Evolutionary conservation across 768 basidiomycete genomes (phyloP).

Genomic region (Gloeostereum incarnatum): DNA sequence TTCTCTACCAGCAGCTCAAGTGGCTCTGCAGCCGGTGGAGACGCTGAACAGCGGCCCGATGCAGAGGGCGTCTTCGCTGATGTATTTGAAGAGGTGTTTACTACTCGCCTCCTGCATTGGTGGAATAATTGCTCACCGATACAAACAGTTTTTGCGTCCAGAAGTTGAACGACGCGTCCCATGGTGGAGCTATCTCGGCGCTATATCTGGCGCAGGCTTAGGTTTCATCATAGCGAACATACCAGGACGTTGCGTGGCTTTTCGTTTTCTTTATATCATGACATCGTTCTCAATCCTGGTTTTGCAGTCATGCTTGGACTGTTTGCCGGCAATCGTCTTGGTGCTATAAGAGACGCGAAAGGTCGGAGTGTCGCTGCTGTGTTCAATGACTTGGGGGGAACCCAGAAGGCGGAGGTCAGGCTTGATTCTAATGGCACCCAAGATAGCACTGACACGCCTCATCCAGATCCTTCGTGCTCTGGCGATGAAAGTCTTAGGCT

Average conservation of each 20-base stretch:
- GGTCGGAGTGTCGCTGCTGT: conserved; percentile 89
- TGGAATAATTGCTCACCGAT: not conserved
- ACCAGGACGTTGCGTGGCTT: conserved; percentile 42
- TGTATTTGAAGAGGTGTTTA: conserved; percentile 78
- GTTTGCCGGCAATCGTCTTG: conserved; percentile 82
- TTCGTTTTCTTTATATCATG: conserved; percentile 56
- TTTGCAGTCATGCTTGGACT: conserved; percentile 80
- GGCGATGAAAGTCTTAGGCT: conserved; percentile 77
- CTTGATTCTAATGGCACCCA: not conserved
- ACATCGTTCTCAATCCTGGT: conserved; percentile 81
- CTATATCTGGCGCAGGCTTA: conserved; percentile 55
- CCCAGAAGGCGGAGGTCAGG: conserved; percentile 82
- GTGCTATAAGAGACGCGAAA: conserved; percentile 89
- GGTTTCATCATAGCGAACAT: conserved; percentile 37
- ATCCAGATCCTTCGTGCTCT: conserved; percentile 69
- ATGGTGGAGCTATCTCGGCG: conserved; percentile 61
- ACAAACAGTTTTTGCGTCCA: conserved; percentile 58
- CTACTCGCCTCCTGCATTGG: not conserved
- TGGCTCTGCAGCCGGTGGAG: conserved; percentile 19
- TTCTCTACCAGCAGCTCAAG: too few relatives aligned
- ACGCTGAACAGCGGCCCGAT: conserved; percentile 47
- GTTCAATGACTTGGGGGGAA: conserved; percentile 64
- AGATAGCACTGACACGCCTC: not conserved
- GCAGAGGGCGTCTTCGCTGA: conserved; percentile 80
- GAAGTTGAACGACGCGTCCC: conserved; percentile 66